Evolutionary conservation across 139 green algal genomes (phyloP), one percentile per base, ranked within the genome.

Genomic region (Diplosphaera chodatii): DNA sequence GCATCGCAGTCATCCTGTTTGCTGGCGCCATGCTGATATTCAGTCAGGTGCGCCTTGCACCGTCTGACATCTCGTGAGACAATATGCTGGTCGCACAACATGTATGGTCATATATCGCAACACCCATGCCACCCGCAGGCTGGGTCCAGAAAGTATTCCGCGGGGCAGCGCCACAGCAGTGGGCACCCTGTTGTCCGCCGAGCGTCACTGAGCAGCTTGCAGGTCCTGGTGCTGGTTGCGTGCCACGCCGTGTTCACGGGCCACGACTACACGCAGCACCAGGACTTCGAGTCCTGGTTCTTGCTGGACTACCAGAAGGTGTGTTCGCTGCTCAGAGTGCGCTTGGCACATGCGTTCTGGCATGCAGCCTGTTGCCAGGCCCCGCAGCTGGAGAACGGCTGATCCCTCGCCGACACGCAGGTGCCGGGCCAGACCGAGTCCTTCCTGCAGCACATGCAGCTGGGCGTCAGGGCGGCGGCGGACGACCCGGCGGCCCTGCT

Each of bases 391-490:
- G n/a, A n/a, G n/a, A n/a, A n/a, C n/a, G n/a, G n/a, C n/a, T 37
- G 32, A 33, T n/a, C 64, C 1, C 65, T 28, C 37, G 1, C 31
- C 21, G 5, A 37, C 6, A 66, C 23, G 21, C 22, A n/a, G 23
- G 55, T 63, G 55, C 22, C 21, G 4, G 55, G 22, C 10, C 21
- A 28, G 55, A n/a, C 86, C 1, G 67, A 91, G 27, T 87, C 76
- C 5, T 96, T 97, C 34, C 32, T 97, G 59, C 75, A 95, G 64
- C 91, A 97, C 76, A 96, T 97, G 30, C 64, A 82, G 40, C 64
- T 91, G 56, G 91, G 91, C 30, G 84, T 97, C 13, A 56, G 77
- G 40, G 76, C 84, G 74, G 91, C 91, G 33, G 83, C 85, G 2
- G 40, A 63, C 25, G 90, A 96, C 74, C 81, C 81, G 1, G 32